Evolutionary conservation across 495 filamentous ascomycete species (phyloP).

Genomic region (Podospora didyma): DNA sequence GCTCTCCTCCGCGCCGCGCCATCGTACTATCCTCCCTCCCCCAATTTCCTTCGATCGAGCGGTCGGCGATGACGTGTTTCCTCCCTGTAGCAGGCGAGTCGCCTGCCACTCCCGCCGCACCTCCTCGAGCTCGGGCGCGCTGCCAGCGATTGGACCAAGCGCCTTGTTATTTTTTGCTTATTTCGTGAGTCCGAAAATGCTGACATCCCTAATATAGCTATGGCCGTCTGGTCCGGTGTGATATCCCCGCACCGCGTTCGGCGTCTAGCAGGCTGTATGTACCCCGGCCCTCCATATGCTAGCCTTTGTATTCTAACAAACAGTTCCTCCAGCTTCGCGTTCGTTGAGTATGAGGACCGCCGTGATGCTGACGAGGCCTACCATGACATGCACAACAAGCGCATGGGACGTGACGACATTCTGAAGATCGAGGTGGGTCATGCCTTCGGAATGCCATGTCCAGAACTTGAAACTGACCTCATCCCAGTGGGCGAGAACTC

Average conservation of each 20-base stretch:
- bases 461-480: constrained; percentile 14
- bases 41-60: constrained; percentile 48
- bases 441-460: neutral
- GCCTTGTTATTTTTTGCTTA: constrained; percentile 8
- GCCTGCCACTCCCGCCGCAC: neutral
- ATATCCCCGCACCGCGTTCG: constrained; percentile 93
- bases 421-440: constrained; percentile 88
- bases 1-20: constrained; percentile 27
- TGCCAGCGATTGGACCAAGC: constrained; percentile 21
- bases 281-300: constrained; percentile 4
- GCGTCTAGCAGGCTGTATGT: constrained; percentile 92
- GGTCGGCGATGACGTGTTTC: constrained; percentile 48
- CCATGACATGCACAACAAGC: constrained; percentile 99
- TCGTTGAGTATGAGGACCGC: constrained; percentile 98
- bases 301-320: constrained; percentile 1
- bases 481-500: constrained; percentile 91
- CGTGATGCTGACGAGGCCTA: constrained; percentile 99
- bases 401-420: constrained; percentile 90
- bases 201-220: constrained; percentile 62
- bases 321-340: constrained; percentile 71
- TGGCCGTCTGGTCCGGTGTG: constrained; percentile 96
- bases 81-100: constrained; percentile 17
- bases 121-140: constrained; percentile 18
- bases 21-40: constrained; percentile 22
- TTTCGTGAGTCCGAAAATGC: constrained; percentile 25